Conservation (phyloP, 164 flowering plant genomes). For the Berberis thunbergii region DNA sequence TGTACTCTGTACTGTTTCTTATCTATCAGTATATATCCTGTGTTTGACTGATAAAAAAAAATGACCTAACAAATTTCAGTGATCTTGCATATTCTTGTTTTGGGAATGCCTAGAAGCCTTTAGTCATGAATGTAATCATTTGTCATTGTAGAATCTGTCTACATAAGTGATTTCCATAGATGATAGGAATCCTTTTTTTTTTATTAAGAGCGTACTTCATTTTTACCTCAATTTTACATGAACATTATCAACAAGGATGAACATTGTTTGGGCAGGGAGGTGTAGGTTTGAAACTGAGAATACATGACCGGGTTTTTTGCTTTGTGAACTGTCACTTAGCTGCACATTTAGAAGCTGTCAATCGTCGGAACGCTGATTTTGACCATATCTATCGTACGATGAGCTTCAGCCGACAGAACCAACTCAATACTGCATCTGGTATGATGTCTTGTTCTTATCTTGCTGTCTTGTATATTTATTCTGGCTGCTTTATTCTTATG, state of each 20-base stretch:
- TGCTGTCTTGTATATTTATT: constrained; percentile 45
- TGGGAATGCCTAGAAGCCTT: no score
- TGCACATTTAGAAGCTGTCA: constrained; percentile 97
- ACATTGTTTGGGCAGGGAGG: constrained; percentile 63
- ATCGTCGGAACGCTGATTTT: constrained; percentile 93
- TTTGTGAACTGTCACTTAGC: constrained; percentile 98
- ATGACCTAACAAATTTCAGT: no score
- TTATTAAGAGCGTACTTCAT: no score
- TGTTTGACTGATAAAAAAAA: no score
- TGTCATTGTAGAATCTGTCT: no score
- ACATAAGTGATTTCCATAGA: no score
- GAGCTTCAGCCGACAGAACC: constrained; percentile 55
- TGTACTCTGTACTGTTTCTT: no score
- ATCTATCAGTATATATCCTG: no score
- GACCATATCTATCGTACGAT: constrained; percentile 75
- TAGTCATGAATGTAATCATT: no score
- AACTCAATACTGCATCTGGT: constrained; percentile 59
- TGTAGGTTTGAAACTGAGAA: constrained; percentile 91
- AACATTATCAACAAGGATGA: neutral
- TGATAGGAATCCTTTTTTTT: no score
- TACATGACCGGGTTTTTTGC: constrained; percentile 77
- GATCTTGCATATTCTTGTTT: no score
- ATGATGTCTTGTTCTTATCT: constrained; percentile 42
- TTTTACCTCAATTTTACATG: no score
- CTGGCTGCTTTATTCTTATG: constrained; percentile 61